phyloP scores from a whole-genome alignment of 73 alveolate genomes.

The Strombidium stylifer region DNA sequence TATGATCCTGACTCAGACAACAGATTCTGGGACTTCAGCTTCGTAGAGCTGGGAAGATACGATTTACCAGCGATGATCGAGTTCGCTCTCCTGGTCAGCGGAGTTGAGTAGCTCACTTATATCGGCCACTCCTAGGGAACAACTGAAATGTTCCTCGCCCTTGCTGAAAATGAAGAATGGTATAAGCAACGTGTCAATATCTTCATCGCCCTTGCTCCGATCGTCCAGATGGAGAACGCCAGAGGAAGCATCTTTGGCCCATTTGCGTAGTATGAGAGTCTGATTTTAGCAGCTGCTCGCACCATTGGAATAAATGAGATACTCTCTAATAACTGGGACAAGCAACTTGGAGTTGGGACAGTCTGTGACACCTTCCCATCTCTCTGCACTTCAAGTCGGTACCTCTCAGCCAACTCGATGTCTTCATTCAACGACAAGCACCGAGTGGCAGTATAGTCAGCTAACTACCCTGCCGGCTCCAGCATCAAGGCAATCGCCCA shows the following conservation, averaged over 20 bases:
- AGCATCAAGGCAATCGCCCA: constrained; percentile 80
- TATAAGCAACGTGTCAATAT: constrained; percentile 30
- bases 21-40: constrained; percentile 43
- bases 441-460: constrained; percentile 52
- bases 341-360: not conserved
- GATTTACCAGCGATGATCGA: constrained; percentile 86
- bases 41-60: constrained; percentile 86
- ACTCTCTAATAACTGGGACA: not conserved
- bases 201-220: constrained; percentile 72
- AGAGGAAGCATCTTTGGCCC: not conserved
- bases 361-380: constrained; percentile 28
- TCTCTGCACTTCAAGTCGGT: constrained; percentile 16
- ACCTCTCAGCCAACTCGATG: constrained; percentile 32
- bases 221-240: not conserved
- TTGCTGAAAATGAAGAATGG: constrained; percentile 10
- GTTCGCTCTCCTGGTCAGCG: constrained; percentile 61
- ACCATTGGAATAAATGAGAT: not conserved
- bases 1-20: constrained; percentile 23
- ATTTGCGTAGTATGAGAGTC: not conserved
- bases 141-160: constrained; percentile 80
- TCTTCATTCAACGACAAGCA: constrained; percentile 21
- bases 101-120: constrained; percentile 72
- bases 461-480: constrained; percentile 98
- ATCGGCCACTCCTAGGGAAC: constrained; percentile 97
- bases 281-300: not conserved